Evolutionary conservation across 1,139 yeast genomes (phyloP).

Genomic region (Sugiyamaella paludigena): DNA sequence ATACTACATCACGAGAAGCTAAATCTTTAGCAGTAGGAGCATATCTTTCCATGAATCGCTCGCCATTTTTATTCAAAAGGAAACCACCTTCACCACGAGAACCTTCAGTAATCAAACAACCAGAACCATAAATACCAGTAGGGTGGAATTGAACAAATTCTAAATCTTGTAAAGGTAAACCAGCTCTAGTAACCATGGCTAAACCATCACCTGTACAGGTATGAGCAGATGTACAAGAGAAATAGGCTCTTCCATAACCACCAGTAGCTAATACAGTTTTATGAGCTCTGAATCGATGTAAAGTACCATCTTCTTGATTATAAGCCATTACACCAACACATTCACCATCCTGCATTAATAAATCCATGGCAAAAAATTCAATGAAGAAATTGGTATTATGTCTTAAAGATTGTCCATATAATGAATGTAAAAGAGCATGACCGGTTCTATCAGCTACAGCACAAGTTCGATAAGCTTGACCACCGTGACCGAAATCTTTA

Average conservation of each 20-base stretch:
- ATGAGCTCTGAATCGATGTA: constrained; percentile 96
- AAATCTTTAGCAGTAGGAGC: constrained; percentile 98
- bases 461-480: constrained; percentile 98
- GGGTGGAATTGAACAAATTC: constrained; percentile 99
- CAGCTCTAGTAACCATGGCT: constrained; percentile 98
- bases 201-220: constrained; percentile 99
- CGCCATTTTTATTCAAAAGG: constrained; percentile 95
- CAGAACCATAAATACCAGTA: constrained; percentile 98
- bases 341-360: constrained; percentile 92
- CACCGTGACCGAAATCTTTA: constrained; percentile 94
- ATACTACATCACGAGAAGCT: constrained; percentile 97
- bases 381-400: constrained; percentile 98
- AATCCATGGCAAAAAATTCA: constrained; percentile 94
- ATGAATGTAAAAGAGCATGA: constrained; percentile 91
- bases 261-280: constrained; percentile 97
- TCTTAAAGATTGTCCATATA: constrained; percentile 94
- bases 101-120: constrained; percentile 98
- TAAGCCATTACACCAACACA: constrained; percentile 97
- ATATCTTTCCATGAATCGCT: constrained; percentile 98
- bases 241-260: constrained; percentile 98
- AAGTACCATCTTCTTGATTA: constrained; percentile 98
- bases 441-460: constrained; percentile 99
- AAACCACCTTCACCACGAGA: constrained; percentile 99
- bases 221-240: constrained; percentile 98
- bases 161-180: constrained; percentile 94